phyloP scores from a whole-genome alignment of 352 stramenopile genomes.

The Globisporangium yorkense region DNA sequence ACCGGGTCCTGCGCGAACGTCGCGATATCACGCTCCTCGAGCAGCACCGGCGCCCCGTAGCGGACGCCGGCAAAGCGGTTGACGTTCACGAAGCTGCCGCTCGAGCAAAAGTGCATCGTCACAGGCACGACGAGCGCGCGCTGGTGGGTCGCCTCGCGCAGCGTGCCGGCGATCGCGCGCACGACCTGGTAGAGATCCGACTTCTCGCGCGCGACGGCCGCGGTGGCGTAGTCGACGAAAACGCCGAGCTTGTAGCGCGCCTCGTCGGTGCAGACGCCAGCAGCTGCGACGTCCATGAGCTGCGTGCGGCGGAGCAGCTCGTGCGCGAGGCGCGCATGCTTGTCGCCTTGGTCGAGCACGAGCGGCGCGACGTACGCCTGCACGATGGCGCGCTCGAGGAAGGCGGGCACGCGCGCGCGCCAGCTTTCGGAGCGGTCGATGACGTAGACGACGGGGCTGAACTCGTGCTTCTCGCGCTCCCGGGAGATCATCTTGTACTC shows the following conservation, averaged over 20 bases:
- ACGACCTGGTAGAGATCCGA: slow-evolving; percentile 50
- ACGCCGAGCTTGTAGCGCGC: slow-evolving; percentile 57
- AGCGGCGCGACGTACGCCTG: slow-evolving; percentile 60
- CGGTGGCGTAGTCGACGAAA: slow-evolving; percentile 38
- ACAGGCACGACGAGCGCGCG: slow-evolving; percentile 57
- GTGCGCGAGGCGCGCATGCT: slow-evolving; percentile 22
- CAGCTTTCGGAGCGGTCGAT: slow-evolving; percentile 54
- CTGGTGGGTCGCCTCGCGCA: slow-evolving; percentile 30
- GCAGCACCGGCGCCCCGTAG: slow-evolving; percentile 57
- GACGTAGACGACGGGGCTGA: slow-evolving; percentile 71
- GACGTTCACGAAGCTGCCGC: slow-evolving; percentile 36
- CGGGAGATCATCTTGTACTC: slow-evolving; percentile 77
- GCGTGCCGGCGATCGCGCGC: slow-evolving; percentile 37
- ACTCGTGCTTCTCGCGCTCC: slow-evolving; percentile 69
- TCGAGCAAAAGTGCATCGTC: slow-evolving; percentile 55
- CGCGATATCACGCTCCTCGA: slow-evolving; percentile 48
- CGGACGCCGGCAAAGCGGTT: slow-evolving; percentile 49
- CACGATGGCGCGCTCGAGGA: slow-evolving; percentile 45
- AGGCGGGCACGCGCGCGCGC: slow-evolving; percentile 35
- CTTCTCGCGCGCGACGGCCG: slow-evolving; percentile 16
- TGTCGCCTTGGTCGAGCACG: slow-evolving; percentile 13
- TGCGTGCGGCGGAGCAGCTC: slow-evolving; percentile 38
- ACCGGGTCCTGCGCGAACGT: slow-evolving; percentile 52
- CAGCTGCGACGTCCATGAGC: slow-evolving; percentile 32
- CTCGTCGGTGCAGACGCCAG: slow-evolving; percentile 32